phyloP scores from a whole-genome alignment of 306 rosid genomes.

The Lathyrus aphaca region DNA sequence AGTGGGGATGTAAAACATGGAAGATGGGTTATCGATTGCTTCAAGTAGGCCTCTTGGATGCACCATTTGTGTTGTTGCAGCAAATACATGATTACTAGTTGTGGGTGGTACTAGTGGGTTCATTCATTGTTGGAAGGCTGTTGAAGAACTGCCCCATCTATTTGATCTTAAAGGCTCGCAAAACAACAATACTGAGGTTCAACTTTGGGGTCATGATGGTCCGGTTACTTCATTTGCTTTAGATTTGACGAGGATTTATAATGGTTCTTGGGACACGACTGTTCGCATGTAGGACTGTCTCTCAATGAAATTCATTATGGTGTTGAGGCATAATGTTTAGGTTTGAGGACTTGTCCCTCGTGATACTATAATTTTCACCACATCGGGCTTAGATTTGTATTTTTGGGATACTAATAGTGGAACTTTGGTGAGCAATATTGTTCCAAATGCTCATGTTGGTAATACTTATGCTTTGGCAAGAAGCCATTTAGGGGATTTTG shows the following conservation, averaged over 20 bases:
- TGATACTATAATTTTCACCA: slow-evolving; percentile 66
- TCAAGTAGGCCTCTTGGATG: slow-evolving; percentile 81
- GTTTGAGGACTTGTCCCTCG: slow-evolving; percentile 88
- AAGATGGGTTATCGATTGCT: slow-evolving; percentile 76
- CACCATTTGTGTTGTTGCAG: slow-evolving; percentile 88
- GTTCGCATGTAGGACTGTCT: slow-evolving; percentile 88
- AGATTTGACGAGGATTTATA: slow-evolving; percentile 82
- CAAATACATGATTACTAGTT: slow-evolving; percentile 64
- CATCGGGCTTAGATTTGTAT: slow-evolving; percentile 87
- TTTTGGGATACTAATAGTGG: slow-evolving; percentile 78
- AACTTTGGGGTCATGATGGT: slow-evolving; percentile 95
- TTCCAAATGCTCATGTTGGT: slow-evolving; percentile 76
- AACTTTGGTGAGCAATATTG: slow-evolving; percentile 48
- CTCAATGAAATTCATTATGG: slow-evolving; percentile 58
- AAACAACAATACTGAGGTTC: slow-evolving; percentile 56
- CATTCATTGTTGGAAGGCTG: slow-evolving; percentile 90
- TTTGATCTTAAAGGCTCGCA: slow-evolving; percentile 73
- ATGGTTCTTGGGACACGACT: slow-evolving; percentile 98
- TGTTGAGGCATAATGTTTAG: slow-evolving; percentile 91
- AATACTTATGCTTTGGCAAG: slow-evolving; percentile 68
- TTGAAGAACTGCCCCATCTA: slow-evolving; percentile 69
- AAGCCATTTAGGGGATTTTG: slow-evolving; percentile 77
- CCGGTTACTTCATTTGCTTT: slow-evolving; percentile 87
- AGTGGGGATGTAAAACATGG: slow-evolving; percentile 90
- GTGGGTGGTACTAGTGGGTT: slow-evolving; percentile 93